Base-by-base conservation (phyloP, 2,329 filamentous ascomycete species). In the Aureobasidium sp. region DNA sequence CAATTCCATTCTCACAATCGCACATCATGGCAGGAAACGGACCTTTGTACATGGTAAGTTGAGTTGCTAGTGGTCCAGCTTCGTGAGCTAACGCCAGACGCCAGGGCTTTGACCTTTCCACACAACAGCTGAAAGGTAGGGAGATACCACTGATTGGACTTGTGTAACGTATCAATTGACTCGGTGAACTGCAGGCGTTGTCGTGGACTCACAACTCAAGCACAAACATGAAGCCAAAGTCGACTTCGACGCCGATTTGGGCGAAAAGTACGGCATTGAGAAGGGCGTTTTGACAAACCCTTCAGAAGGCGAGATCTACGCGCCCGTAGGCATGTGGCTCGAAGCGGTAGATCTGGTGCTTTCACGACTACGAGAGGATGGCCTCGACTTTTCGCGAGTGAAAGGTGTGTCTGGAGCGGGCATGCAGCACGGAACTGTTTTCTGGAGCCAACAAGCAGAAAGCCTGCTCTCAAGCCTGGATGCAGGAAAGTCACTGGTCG, bases 391-490 rank as follows among this genome's bases (percentile, higher is more conserved):
- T 63, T 71, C 77, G 49, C 80, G 80, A 48, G 83, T 98, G 58
- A 82, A 80, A 64, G 91, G 88, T 25, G 79, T 98, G 61, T 91
- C 88, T 63, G 93, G 90, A 58, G 90, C 91, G 14, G 90, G 93
- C 52, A 94, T 97, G 79, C 93, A 98, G 75, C 93, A 97, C 70
- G 93, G 93, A 29, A 97, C 91, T 67, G 90, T 97, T 24, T 97
- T 93, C 73, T 97, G 91, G 91, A 86, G 80, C 55, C 68, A 74
- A 39, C 72, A 83, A 54, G 90, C 88, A 5, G 85, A 87, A 65
- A 64, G 69, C 6, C 64, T 85, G 38, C 77, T 97, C 38, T 71
- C 67, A 3, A 72, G 63, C 11, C 72, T 97, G 38, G 76, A 88
- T 59, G 66, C 77, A 2, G 70, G 70, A 17, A 79, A 79, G 65